phyloP scores from a whole-genome alignment of 805 yeast species.

The Saccharomycopsis selenospora region DNA sequence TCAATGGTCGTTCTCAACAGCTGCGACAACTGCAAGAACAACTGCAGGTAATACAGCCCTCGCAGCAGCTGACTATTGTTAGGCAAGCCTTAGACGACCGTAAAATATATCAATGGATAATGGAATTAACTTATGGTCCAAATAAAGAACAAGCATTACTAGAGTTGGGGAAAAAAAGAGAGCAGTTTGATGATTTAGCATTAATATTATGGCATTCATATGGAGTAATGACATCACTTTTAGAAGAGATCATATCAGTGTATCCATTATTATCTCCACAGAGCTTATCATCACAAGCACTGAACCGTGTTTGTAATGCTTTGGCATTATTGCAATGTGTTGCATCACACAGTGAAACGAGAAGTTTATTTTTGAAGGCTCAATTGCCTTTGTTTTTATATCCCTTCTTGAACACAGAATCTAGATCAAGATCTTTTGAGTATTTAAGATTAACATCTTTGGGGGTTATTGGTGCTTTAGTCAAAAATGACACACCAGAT shows the following conservation, averaged over 20 bases:
- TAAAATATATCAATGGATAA: conserved; percentile 82
- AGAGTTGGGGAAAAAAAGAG: conserved; percentile 90
- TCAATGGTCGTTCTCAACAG: not conserved
- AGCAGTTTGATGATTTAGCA: conserved; percentile 90
- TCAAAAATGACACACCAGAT: conserved; percentile 91
- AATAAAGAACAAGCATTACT: conserved; percentile 87
- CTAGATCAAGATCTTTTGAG: conserved; percentile 89
- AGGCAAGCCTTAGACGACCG: conserved; percentile 59
- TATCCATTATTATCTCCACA: conserved; percentile 89
- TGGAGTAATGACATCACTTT: conserved; percentile 88
- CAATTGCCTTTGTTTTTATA: conserved; percentile 88
- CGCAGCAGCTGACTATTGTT: too few species aligned
- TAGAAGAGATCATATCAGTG: conserved; percentile 85
- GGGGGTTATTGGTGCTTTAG: conserved; percentile 96
- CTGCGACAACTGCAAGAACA: not conserved
- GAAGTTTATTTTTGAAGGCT: conserved; percentile 76
- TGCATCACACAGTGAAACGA: conserved; percentile 89
- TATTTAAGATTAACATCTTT: conserved; percentile 85
- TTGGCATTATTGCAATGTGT: conserved; percentile 92
- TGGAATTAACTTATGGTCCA: conserved; percentile 83
- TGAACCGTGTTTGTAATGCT: conserved; percentile 93
- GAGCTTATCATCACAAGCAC: conserved; percentile 71
- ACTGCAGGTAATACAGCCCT: too few species aligned
- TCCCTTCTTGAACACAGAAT: conserved; percentile 88
- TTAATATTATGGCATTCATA: conserved; percentile 90